phyloP scores from a whole-genome alignment of 192 early-diverging fungal genomes.

The Cetraspora pellucida region DNA sequence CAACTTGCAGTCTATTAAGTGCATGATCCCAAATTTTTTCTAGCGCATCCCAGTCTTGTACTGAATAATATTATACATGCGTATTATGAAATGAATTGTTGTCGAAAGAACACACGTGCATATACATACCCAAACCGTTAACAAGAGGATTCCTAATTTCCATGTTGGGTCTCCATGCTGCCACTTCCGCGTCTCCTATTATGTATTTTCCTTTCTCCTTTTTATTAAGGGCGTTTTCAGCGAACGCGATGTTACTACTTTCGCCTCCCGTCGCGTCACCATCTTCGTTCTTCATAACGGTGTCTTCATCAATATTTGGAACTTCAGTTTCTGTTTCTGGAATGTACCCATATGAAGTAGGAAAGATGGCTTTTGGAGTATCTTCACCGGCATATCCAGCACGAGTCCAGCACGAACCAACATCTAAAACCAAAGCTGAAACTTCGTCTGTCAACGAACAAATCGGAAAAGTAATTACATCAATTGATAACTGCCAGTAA shows the following conservation, averaged over 20 bases:
- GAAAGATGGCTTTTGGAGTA: slow-evolving; percentile 84
- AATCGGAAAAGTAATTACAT: neutral
- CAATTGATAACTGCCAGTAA: neutral
- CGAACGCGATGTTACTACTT: neutral
- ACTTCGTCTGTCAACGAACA: slow-evolving; percentile 74
- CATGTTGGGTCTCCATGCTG: slow-evolving; percentile 75
- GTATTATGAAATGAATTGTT: slow-evolving; percentile 5
- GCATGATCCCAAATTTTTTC: slow-evolving; percentile 92
- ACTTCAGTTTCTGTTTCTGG: slow-evolving; percentile 40
- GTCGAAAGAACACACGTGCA: neutral
- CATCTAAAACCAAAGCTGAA: slow-evolving; percentile 88
- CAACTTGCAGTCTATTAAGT: slow-evolving; percentile 69
- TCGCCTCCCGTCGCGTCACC: slow-evolving; percentile 4
- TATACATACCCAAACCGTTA: slow-evolving; percentile 75
- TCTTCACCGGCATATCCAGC: slow-evolving; percentile 99
- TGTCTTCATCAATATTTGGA: slow-evolving; percentile 44
- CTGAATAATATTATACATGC: slow-evolving; percentile 44
- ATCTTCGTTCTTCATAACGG: slow-evolving; percentile 23
- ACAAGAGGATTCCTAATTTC: slow-evolving; percentile 82
- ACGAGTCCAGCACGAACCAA: slow-evolving; percentile 84
- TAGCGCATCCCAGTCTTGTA: slow-evolving; percentile 92
- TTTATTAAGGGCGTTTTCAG: slow-evolving; percentile 6
- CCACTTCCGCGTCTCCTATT: slow-evolving; percentile 71
- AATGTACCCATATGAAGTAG: slow-evolving; percentile 72
- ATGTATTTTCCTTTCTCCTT: slow-evolving; percentile 55